Evolutionary conservation across 1,284 basidiomycete genomes (phyloP), one percentile per base, ranked within the genome.

Genomic region (Cutaneotrichosporon mucoides): DNA sequence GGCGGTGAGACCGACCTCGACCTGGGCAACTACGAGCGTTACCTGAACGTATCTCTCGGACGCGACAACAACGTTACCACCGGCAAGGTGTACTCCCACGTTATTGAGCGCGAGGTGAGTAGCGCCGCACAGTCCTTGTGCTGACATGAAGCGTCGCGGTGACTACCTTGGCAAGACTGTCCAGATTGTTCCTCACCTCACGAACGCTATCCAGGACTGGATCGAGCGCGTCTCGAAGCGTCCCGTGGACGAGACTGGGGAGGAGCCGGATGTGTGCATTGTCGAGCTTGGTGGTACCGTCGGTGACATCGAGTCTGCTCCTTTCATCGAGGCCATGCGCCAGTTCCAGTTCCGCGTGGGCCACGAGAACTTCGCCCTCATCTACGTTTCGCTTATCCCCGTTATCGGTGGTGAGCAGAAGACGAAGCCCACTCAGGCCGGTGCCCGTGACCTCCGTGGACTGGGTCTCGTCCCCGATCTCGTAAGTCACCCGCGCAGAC

Each of bases 341-440:
- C 95, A 99, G 79, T 99, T 99, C 84, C 92, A 99, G 77, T 99
- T 99, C 84, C 88, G 96, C 59, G 95, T 99, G 35, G 95, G 95
- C 24, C 86, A 90, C 72, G 90, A 94, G 62, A 98, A 99, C 81
- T 99, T 99, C 79, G 95, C 95, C 1, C 85, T 98, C 55, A 89
- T 99, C 65, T 95, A 98, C 71, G 95, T 99, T 60, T 94, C 91
- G n/a, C 86, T 99, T 41, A 93, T 99, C 7, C 95, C 95, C 13
- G 90, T 97, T 68, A 91, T 99, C 81, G 92, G 96, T 59, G 95
- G 96, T 57, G 95, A 99, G 77, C 95, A 98, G 73, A 99, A 99
- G 81, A 99, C 95, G 7, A 99, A 99, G 78, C 95, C 95, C 3
- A 99, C 95, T 0, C 95, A 99, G 77, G 96, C 95, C 13, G 95